A percentile compares a stretch with the other conserved stretches of the same genome.
Conservation (phyloP, 495 filamentous ascomycete genomes). For the Margaritispora aquatica region DNA sequence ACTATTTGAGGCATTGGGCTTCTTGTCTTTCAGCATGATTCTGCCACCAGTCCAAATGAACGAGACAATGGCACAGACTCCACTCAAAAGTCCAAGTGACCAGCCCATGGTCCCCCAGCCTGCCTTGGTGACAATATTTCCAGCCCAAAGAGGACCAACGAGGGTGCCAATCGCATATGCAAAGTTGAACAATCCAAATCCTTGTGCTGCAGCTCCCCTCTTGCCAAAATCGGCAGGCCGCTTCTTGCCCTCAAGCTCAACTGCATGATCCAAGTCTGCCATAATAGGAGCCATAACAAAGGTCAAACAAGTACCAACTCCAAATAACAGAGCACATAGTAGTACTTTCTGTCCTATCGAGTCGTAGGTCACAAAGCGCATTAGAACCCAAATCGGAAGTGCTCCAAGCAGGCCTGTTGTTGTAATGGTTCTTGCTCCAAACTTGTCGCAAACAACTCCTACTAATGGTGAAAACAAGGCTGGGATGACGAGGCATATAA, state of each 20-base stretch:
- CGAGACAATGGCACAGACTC: conserved; percentile 11
- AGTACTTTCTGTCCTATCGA: conserved; percentile 56
- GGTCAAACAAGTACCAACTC: conserved; percentile 51
- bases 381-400: conserved; percentile 52
- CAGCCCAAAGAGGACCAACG: conserved; percentile 55
- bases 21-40: conserved; percentile 17
- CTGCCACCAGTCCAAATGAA: conserved; percentile 18
- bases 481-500: conserved; percentile 58
- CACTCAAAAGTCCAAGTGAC: conserved; percentile 41
- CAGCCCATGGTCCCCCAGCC: conserved; percentile 59
- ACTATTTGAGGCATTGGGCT: not conserved
- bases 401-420: conserved; percentile 53
- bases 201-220: conserved; percentile 49
- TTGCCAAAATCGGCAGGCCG: conserved; percentile 49
- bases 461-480: conserved; percentile 57
- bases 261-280: conserved; percentile 57
- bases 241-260: conserved; percentile 46
- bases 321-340: conserved; percentile 56
- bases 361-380: conserved; percentile 59
- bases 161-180: conserved; percentile 56
- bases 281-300: conserved; percentile 57
- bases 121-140: conserved; percentile 47
- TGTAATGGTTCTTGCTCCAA: conserved; percentile 52
- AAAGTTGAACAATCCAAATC: conserved; percentile 54
- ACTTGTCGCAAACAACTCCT: conserved; percentile 52